Base-by-base conservation (phyloP, 2,329 filamentous ascomycete genomes). In the Arthrobotrys musiformis region DNA sequence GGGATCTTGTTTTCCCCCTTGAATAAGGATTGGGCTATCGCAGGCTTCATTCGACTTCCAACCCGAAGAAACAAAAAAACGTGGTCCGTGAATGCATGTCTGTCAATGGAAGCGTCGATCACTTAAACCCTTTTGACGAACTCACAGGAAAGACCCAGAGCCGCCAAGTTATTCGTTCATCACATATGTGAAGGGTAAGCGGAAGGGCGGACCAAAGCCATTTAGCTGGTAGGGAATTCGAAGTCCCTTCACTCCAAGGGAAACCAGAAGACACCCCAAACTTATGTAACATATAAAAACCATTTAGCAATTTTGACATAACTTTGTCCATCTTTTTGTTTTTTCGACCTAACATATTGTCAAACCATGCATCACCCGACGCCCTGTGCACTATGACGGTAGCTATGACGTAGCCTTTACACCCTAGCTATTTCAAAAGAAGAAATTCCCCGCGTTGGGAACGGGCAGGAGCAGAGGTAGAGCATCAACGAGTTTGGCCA, bases 81-180 rank as follows among this genome's bases (percentile, higher is more conserved):
- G 72, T 76, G 72, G 64, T 70, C 68, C 40, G 58, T 76, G 72
- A 76, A 69, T 60, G 72, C 64, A 70, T 70, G 58, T 54, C 56
- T 76, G 72, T 76, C 72, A 76, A 64, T 70, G 46, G 63, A 48
- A 64, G 58, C 28, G 72, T 76, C 72, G 72, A 76, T 76, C 72
- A 69, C 26, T 70, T 76, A 76, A 76, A 61, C 72, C 64, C 64
- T 76, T 70, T 70, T 70, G 4, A 69, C 44, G n/a, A 19, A 52
- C 56, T 48, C 48, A 60, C 46, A 64, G 63, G 30, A 56, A 6
- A 30, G 17, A 42, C 44, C 37, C 58, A 58, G 56, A 22, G 24
- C 58, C 40, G 64, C 72, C 64, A 69, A 70, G 64, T 44, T 24
- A 15, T 54, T 40, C 40, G 26, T 44, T 58, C 56, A 67, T 69